Evolutionary conservation across 2,329 filamentous ascomycete species (phyloP).

Genomic region (Bipolaris zeicola): DNA sequence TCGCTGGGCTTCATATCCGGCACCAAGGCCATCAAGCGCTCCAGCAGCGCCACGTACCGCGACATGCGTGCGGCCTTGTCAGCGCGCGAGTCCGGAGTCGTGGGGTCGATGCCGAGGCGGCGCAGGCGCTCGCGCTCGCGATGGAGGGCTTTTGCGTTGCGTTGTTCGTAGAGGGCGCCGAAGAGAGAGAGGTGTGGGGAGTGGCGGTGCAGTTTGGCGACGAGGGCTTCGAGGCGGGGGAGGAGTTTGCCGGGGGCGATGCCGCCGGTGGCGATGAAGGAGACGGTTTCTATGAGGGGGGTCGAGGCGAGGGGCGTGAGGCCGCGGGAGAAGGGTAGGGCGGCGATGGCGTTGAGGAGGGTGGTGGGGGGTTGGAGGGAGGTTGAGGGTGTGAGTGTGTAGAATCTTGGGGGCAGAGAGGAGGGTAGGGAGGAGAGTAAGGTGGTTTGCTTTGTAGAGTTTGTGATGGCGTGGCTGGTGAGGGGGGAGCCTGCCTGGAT

Average conservation of each 20-base stretch:
- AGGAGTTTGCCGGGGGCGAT: conserved; percentile 36
- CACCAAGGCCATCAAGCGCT: conserved; percentile 38
- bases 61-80: conserved; percentile 38
- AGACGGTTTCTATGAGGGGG: conserved; percentile 31
- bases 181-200: conserved; percentile 34
- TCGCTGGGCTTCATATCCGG: conserved; percentile 29
- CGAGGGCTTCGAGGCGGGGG: conserved; percentile 42
- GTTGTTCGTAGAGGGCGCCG: conserved; percentile 33
- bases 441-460: conserved; percentile 16
- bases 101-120: conserved; percentile 24
- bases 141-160: conserved; percentile 32
- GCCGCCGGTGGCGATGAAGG: conserved; percentile 37
- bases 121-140: conserved; percentile 38
- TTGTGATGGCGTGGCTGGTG: conserved; percentile 14
- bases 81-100: conserved; percentile 23
- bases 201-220: conserved; percentile 42
- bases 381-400: conserved; percentile 25
- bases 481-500: conserved; percentile 28
- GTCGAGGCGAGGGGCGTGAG: conserved; percentile 32
- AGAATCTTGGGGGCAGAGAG: conserved; percentile 24
- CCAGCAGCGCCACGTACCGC: conserved; percentile 36
- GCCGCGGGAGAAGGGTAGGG: conserved; percentile 36
- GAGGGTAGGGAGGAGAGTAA: conserved; percentile 34
- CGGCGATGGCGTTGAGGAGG: conserved; percentile 35
- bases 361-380: conserved; percentile 20